These are phyloP conservation scores for Tinospora cordifolia DNA, from an alignment of 164 flowering plant species.

Conservation along the genomic window DNA sequence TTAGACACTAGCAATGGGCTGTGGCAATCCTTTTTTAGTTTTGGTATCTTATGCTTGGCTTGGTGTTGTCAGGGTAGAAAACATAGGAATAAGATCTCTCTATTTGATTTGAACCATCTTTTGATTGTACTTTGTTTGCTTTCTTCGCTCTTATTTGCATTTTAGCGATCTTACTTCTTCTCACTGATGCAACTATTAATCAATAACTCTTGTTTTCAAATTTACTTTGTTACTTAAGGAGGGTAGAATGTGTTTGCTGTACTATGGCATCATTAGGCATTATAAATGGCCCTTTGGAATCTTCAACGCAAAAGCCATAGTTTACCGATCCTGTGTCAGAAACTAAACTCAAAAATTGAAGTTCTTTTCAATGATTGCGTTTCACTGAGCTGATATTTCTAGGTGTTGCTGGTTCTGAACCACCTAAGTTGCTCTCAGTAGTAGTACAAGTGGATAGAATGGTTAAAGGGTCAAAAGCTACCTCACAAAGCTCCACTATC, in stretches of 20 bases:
- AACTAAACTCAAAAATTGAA: neutral
- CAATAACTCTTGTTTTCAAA: too few species aligned
- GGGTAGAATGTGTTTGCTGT: neutral
- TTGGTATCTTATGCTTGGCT: neutral
- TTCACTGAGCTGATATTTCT: neutral
- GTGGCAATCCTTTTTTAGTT: neutral
- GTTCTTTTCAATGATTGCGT: neutral
- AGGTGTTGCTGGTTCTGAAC: neutral
- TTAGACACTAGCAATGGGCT: neutral
- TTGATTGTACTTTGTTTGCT: too few species aligned
- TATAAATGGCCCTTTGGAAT: neutral
- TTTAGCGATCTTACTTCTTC: too few species aligned
- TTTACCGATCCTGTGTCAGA: neutral
- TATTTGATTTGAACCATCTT: too few species aligned
- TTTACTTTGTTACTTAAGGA: too few species aligned
- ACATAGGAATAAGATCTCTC: neutral
- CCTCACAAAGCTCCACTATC: constrained; percentile 1
- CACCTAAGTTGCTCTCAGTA: neutral
- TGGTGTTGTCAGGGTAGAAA: neutral
- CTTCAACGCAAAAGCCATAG: neutral
- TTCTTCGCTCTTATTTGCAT: too few species aligned
- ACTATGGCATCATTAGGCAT: too few species aligned
- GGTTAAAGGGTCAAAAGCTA: neutral
- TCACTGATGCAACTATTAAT: too few species aligned
- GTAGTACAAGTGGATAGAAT: neutral